phyloP scores from a whole-genome alignment of 768 basidiomycete genomes.

The Clavaria fumosa region DNA sequence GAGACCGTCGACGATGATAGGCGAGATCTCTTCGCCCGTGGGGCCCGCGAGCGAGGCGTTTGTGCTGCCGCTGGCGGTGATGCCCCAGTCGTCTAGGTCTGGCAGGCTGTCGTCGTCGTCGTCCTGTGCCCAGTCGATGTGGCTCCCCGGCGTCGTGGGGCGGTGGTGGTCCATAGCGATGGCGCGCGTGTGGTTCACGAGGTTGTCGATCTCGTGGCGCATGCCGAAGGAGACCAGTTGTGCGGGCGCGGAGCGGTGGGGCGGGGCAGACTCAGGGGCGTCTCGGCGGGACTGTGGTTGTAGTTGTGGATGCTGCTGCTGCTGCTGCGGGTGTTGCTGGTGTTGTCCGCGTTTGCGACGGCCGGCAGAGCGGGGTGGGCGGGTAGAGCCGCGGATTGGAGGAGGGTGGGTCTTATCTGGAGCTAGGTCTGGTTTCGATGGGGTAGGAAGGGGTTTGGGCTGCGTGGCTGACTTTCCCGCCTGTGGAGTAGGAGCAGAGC shows the following conservation, averaged over 20 bases:
- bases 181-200: constrained; percentile 63
- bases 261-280: too few species aligned
- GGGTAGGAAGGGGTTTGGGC: too few species aligned
- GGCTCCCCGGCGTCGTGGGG: constrained; percentile 57
- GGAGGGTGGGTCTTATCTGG: too few species aligned
- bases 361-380: too few species aligned
- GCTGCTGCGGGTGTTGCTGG: too few species aligned
- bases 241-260: constrained; percentile 11
- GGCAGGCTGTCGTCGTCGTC: constrained; percentile 75
- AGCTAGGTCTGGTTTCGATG: too few species aligned
- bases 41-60: too few species aligned
- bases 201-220: constrained; percentile 53
- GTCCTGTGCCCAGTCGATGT: constrained; percentile 83
- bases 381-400: too few species aligned
- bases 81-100: constrained; percentile 77
- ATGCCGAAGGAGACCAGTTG: constrained; percentile 26
- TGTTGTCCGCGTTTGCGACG: too few species aligned
- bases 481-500: too few species aligned
- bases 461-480: too few species aligned
- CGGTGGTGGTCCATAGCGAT: constrained; percentile 55
- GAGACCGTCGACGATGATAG: constrained; percentile 49
- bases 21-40: constrained; percentile 39
- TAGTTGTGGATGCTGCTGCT: constrained; percentile 20
- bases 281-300: constrained; percentile 14
- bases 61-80: constrained; percentile 27